Evolutionary conservation across 768 basidiomycete species (phyloP).

Genomic region (Pholiota microspora): DNA sequence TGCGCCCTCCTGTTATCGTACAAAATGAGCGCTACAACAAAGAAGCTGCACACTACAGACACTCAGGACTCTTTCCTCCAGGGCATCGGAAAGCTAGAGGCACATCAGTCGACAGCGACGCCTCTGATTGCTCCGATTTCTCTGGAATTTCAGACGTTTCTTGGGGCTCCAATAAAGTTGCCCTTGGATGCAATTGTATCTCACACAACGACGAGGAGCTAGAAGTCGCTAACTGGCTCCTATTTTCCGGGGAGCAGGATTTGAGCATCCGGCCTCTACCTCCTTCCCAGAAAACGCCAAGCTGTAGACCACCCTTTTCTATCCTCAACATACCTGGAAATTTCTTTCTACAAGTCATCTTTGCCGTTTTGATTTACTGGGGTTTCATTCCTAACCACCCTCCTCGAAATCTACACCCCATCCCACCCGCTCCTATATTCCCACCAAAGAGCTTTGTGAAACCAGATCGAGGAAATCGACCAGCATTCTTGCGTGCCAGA

Average conservation of each 20-base stretch:
- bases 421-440: background rate
- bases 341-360: slow-evolving; percentile 14
- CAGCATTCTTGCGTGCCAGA: too few species aligned
- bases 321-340: slow-evolving; percentile 11
- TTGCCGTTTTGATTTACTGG: slow-evolving; percentile 9
- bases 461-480: too few species aligned
- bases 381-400: slow-evolving; percentile 8
- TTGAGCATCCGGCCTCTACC: background rate
- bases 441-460: slow-evolving; percentile 5
- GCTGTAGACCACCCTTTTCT: background rate
- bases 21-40: too few species aligned
- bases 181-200: slow-evolving; percentile 1
- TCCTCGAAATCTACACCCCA: background rate
- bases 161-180: slow-evolving; percentile 1
- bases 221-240: slow-evolving; percentile 6
- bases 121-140: background rate
- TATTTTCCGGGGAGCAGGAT: background rate
- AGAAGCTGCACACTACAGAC: background rate
- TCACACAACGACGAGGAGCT: background rate
- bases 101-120: background rate
- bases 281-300: background rate
- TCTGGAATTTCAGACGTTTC: background rate
- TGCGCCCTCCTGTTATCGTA: too few species aligned
- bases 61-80: background rate
- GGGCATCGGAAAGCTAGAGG: background rate